Evolutionary conservation across 208 protist species (phyloP).

Genomic region (Phytomonas francai): DNA sequence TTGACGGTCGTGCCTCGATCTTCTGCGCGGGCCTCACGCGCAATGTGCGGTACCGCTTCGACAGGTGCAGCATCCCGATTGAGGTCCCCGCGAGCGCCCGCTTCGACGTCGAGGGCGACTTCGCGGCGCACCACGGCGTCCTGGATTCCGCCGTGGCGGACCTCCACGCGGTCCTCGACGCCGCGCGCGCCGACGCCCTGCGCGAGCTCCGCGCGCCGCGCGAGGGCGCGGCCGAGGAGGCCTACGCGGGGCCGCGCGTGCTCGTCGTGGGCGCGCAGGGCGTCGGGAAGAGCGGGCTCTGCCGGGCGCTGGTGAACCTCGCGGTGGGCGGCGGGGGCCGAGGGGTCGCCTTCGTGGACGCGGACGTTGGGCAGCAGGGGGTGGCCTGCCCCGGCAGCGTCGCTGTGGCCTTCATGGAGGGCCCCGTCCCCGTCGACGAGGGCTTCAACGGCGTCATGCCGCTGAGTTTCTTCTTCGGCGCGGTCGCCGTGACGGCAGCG

Average conservation of each 20-base stretch:
- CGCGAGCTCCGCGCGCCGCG: slow-evolving; percentile 12
- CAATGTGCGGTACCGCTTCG: slow-evolving; percentile 60
- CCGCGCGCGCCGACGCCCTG: slow-evolving; percentile 34
- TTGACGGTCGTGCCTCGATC: slow-evolving; percentile 38
- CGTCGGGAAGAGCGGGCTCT: slow-evolving; percentile 56
- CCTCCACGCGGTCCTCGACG: slow-evolving; percentile 45
- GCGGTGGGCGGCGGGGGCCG: slow-evolving; percentile 25
- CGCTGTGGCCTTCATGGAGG: slow-evolving; percentile 50
- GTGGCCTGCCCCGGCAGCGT: slow-evolving; percentile 74
- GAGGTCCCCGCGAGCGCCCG: slow-evolving; percentile 23
- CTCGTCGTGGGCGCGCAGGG: slow-evolving; percentile 67
- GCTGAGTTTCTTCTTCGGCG: slow-evolving; percentile 74
- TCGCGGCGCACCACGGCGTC: slow-evolving; percentile 12
- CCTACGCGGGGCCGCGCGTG: slow-evolving; percentile 45
- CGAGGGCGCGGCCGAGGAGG: slow-evolving; percentile 9
- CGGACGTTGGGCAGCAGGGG: slow-evolving; percentile 62
- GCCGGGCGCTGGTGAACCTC: slow-evolving; percentile 58
- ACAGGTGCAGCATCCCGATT: slow-evolving; percentile 28
- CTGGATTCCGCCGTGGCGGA: slow-evolving; percentile 30
- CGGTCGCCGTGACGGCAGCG: slow-evolving; percentile 25
- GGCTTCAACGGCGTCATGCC: slow-evolving; percentile 70
- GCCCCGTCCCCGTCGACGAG: slow-evolving; percentile 50
- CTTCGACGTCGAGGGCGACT: slow-evolving; percentile 41
- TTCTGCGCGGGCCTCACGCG: slow-evolving; percentile 37
- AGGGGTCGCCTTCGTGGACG: slow-evolving; percentile 60